These are phyloP conservation scores for Chytriomyces confervae DNA, from an alignment of 192 early-diverging fungal genomes.

Conservation along the genomic window DNA sequence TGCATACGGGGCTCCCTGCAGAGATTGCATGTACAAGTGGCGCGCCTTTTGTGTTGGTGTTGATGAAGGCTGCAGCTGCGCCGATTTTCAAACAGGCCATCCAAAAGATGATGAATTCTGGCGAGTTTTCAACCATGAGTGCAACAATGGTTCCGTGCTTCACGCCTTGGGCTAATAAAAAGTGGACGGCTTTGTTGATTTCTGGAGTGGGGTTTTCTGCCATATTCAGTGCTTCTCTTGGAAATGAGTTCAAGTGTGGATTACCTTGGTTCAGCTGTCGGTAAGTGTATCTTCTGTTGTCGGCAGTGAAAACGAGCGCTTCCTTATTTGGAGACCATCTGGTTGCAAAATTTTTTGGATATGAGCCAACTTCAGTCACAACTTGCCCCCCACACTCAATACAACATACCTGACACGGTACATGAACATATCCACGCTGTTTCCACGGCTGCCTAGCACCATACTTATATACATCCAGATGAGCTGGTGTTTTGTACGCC, in stretches of 20 bases:
- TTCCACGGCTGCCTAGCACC: no score
- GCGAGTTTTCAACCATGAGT: conserved; percentile 66
- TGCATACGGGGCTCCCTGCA: conserved; percentile 11
- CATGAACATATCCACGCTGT: no score
- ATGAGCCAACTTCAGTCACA: no score
- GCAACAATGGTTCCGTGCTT: conserved; percentile 41
- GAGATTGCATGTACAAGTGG: conserved; percentile 30
- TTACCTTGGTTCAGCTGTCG: conserved; percentile 2
- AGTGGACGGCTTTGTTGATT: conserved; percentile 30
- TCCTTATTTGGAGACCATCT: conserved; percentile 6
- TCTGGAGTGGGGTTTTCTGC: not conserved
- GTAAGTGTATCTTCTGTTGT: not conserved
- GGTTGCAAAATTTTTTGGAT: no score
- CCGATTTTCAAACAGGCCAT: conserved; percentile 67
- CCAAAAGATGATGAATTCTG: conserved; percentile 58
- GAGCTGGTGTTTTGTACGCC: no score
- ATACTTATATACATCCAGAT: no score
- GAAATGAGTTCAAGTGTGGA: not conserved
- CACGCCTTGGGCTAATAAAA: conserved; percentile 26
- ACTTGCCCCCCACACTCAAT: no score
- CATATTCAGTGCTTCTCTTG: not conserved
- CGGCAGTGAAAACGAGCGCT: conserved; percentile 11
- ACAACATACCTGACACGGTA: no score
- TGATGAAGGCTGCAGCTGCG: conserved; percentile 61
- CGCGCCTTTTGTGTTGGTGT: conserved; percentile 57